Evolutionary conservation across 2,329 filamentous ascomycete genomes (phyloP).

Genomic region (Hypoxylon sp.): DNA sequence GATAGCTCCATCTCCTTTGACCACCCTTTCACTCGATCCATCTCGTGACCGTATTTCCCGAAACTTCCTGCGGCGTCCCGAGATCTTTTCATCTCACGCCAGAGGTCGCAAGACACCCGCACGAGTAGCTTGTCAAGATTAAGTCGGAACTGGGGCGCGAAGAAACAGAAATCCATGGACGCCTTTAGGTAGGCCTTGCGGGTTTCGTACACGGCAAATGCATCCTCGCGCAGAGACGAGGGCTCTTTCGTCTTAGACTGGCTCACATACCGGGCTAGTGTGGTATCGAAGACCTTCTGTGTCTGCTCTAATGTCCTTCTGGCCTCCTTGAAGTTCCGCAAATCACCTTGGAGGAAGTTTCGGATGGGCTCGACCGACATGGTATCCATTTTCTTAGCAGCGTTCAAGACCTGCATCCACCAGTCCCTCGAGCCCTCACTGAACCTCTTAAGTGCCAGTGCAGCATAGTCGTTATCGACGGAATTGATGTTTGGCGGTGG

Average conservation of each 20-base stretch:
- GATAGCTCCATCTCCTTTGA: slow-evolving; percentile 92
- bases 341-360: slow-evolving; percentile 81
- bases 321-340: slow-evolving; percentile 88
- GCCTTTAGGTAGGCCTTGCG: slow-evolving; percentile 91
- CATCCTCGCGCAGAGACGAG: slow-evolving; percentile 91
- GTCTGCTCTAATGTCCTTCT: slow-evolving; percentile 81
- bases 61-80: slow-evolving; percentile 77
- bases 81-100: slow-evolving; percentile 84
- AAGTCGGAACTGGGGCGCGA: slow-evolving; percentile 87
- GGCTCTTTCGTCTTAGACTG: slow-evolving; percentile 96
- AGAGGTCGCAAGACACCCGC: slow-evolving; percentile 86
- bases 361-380: slow-evolving; percentile 86
- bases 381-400: slow-evolving; percentile 82
- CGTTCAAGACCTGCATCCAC: slow-evolving; percentile 82
- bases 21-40: slow-evolving; percentile 94
- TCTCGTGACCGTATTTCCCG: slow-evolving; percentile 79
- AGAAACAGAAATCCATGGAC: slow-evolving; percentile 92
- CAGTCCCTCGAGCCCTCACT: slow-evolving; percentile 89
- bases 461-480: slow-evolving; percentile 94
- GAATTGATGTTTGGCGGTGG: slow-evolving; percentile 82
- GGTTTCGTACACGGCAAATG: slow-evolving; percentile 94
- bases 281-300: slow-evolving; percentile 87
- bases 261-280: slow-evolving; percentile 83
- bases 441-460: slow-evolving; percentile 86
- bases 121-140: slow-evolving; percentile 90